Percentiles rank a stretch among this genome's conserved stretches.
Evolutionary conservation across 495 filamentous ascomycete species (phyloP).

Genomic region (Hypoxylon cercidicola): DNA sequence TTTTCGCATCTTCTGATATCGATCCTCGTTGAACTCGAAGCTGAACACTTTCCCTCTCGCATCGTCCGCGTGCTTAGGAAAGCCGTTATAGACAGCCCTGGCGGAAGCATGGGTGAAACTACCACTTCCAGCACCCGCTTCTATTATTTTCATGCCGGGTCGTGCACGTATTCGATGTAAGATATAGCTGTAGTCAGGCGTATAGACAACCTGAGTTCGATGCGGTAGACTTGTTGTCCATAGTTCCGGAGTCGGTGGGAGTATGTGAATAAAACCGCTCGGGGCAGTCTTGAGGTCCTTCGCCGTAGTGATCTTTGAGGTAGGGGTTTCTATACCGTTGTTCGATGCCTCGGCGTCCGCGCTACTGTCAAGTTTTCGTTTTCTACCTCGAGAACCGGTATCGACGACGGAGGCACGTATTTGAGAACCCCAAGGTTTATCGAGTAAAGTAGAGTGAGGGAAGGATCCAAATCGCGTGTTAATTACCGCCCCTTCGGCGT

Average conservation of each 20-base stretch:
- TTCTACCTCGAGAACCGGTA: slow-evolving; percentile 80
- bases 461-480: slow-evolving; percentile 97
- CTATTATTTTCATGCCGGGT: slow-evolving; percentile 83
- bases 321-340: slow-evolving; percentile 39
- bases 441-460: slow-evolving; percentile 85
- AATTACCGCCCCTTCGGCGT: slow-evolving; percentile 81
- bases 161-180: slow-evolving; percentile 85
- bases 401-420: slow-evolving; percentile 89
- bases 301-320: slow-evolving; percentile 32
- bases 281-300: slow-evolving; percentile 64
- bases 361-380: slow-evolving; percentile 60
- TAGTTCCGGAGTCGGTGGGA: slow-evolving; percentile 90
- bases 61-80: slow-evolving; percentile 57
- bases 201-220: slow-evolving; percentile 97
- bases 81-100: slow-evolving; percentile 87
- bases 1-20: slow-evolving; percentile 73
- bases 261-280: slow-evolving; percentile 88
- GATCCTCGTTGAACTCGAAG: slow-evolving; percentile 89
- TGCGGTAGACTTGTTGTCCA: slow-evolving; percentile 94
- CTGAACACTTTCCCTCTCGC: slow-evolving; percentile 83
- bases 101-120: slow-evolving; percentile 93
- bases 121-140: slow-evolving; percentile 94
- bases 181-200: slow-evolving; percentile 95
- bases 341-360: slow-evolving; percentile 41
- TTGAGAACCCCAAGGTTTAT: slow-evolving; percentile 89